A percentile compares a stretch with the other conserved stretches of the same genome.
Evolutionary conservation across 805 yeast species (phyloP).

Genomic region (Lachancea sp.): DNA sequence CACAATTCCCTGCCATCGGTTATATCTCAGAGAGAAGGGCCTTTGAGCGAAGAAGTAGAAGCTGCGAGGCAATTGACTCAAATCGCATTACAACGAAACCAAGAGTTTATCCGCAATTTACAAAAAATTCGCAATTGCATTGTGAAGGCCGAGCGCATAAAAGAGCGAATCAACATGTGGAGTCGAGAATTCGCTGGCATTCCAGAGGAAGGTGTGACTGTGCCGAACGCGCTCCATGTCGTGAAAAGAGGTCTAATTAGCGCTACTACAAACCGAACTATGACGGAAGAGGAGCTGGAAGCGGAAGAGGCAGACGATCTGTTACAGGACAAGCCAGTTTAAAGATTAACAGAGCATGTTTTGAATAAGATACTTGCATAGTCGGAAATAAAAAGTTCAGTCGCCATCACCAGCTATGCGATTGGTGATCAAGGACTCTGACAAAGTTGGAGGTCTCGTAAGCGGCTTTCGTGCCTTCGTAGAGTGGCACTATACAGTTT

Average conservation of each 20-base stretch:
- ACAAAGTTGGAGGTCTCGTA: conserved; percentile 25
- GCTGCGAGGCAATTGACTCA: conserved; percentile 68
- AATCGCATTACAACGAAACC: conserved; percentile 73
- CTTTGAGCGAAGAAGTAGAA: conserved; percentile 52
- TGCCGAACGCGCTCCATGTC: conserved; percentile 32
- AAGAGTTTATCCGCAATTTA: conserved; percentile 79
- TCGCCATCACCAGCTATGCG: conserved; percentile 31
- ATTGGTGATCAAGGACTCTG: conserved; percentile 36
- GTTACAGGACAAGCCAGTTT: conserved; percentile 1
- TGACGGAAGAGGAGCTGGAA: conserved; percentile 30
- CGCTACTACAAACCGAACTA: conserved; percentile 31
- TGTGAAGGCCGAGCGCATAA: conserved; percentile 69
- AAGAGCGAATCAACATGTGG: conserved; percentile 70
- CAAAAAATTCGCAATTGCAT: conserved; percentile 68
- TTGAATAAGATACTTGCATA: not conserved
- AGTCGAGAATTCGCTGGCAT: conserved; percentile 76
- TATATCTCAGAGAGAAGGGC: conserved; percentile 29
- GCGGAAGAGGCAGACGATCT: conserved; percentile 12
- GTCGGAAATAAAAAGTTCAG: not conserved
- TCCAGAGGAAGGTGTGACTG: conserved; percentile 40
- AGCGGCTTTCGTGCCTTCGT: conserved; percentile 16
- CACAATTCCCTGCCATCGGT: conserved; percentile 13
- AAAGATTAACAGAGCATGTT: not conserved
- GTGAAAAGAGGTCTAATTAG: conserved; percentile 34
- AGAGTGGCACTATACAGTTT: conserved; percentile 45